Evolutionary conservation across 2,329 filamentous ascomycete genomes (phyloP).

Genomic region (Keithomyces neogunnii): DNA sequence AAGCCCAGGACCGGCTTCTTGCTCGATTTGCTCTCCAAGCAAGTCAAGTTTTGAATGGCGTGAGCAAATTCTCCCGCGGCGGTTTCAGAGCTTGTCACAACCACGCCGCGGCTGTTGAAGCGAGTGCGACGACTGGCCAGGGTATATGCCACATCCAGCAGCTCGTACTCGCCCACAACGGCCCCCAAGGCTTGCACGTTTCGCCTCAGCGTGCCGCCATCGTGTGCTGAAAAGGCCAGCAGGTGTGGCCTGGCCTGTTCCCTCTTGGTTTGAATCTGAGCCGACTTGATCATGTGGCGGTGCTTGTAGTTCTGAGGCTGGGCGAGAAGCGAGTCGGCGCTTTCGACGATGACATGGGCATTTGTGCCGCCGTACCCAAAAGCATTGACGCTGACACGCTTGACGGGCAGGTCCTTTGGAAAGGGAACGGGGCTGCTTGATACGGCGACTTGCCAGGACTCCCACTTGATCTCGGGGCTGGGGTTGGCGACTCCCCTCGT

Average conservation of each 20-base stretch:
- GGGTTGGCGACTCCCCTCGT: background rate
- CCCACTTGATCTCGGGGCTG: slow-evolving; percentile 4
- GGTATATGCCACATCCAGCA: slow-evolving; percentile 3
- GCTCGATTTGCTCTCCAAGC: background rate
- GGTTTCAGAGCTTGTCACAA: background rate
- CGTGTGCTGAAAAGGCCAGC: slow-evolving; percentile 4
- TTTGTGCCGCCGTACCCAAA: slow-evolving; percentile 9
- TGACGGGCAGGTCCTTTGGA: background rate
- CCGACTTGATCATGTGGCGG: background rate
- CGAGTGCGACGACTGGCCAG: slow-evolving; percentile 1
- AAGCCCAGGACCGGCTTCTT: background rate
- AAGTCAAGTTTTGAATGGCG: background rate
- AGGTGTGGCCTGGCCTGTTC: background rate
- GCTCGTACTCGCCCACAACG: slow-evolving; percentile 1
- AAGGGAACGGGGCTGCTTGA: background rate
- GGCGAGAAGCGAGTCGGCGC: background rate
- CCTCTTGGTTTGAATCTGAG: background rate
- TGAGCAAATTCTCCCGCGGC: background rate
- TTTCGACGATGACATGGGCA: slow-evolving; percentile 7
- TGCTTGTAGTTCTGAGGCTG: background rate
- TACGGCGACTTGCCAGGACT: background rate
- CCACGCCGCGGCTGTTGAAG: background rate
- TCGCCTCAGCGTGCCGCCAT: slow-evolving; percentile 1
- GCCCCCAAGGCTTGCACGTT: slow-evolving; percentile 1
- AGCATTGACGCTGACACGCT: background rate